These are phyloP conservation scores for rapeseed (Brassica napus) DNA, from an alignment of 345 rosid species.

Conservation along the genomic window DNA sequence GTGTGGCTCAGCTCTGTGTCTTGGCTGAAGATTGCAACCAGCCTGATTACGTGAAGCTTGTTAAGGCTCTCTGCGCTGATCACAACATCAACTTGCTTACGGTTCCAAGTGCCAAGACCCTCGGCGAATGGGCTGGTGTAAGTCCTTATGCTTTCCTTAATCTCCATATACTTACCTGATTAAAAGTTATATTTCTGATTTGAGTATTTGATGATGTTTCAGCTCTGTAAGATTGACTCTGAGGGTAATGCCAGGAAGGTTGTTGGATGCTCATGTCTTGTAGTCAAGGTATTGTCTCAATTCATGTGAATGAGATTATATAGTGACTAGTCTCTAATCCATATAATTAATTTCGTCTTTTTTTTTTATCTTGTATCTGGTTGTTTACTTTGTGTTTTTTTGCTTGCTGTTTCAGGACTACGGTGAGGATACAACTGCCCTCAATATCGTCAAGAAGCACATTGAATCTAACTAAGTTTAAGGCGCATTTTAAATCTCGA, in stretches of 20 bases:
- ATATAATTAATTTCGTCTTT: not conserved
- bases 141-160: constrained; percentile 28
- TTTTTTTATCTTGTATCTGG: not conserved
- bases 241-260: constrained; percentile 89
- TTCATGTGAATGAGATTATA: not conserved
- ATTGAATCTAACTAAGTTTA: constrained; percentile 34
- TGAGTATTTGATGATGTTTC: constrained; percentile 16
- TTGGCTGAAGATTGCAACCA: constrained; percentile 88
- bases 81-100: constrained; percentile 65
- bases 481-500: constrained; percentile 16
- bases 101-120: constrained; percentile 82
- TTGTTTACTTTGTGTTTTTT: not conserved
- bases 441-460: constrained; percentile 41
- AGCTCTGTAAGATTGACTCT: constrained; percentile 85
- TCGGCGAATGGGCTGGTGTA: constrained; percentile 95
- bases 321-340: too few relatives aligned
- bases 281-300: constrained; percentile 62
- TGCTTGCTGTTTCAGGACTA: constrained; percentile 33
- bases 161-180: not conserved
- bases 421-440: constrained; percentile 44
- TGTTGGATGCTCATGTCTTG: constrained; percentile 83
- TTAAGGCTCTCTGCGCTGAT: constrained; percentile 78
- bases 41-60: constrained; percentile 79
- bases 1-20: constrained; percentile 69
- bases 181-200: too few relatives aligned